Conservation (phyloP, 2,329 filamentous ascomycete genomes). For the Claviceps sp. region DNA sequence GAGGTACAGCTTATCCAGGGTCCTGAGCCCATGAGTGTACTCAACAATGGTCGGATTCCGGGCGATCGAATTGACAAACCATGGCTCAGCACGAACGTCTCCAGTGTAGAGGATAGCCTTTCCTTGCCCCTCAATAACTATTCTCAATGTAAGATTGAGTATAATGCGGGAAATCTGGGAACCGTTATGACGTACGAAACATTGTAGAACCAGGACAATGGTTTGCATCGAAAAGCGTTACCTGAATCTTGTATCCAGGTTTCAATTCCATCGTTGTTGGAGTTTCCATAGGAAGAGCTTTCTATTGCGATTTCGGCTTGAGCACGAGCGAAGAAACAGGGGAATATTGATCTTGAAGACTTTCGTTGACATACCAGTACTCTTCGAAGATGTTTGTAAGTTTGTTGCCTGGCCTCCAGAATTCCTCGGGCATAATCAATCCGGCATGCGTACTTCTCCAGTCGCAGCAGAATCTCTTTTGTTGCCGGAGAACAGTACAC, state of each 20-base stretch:
- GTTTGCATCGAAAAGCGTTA: constrained; percentile 83
- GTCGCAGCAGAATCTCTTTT: constrained; percentile 61
- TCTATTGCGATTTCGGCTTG: constrained; percentile 27
- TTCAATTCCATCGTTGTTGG: constrained; percentile 63
- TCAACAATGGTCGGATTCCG: constrained; percentile 63
- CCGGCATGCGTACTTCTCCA: constrained; percentile 68
- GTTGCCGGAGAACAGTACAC: constrained; percentile 85
- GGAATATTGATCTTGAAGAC: not conserved
- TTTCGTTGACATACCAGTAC: constrained; percentile 38
- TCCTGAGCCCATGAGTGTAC: constrained; percentile 53
- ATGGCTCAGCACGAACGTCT: constrained; percentile 73
- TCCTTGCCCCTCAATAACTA: constrained; percentile 59
- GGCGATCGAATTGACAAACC: constrained; percentile 66
- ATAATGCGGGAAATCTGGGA: not conserved
- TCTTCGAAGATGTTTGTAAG: constrained; percentile 62
- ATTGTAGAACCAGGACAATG: constrained; percentile 85
- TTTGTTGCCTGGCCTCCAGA: constrained; percentile 58
- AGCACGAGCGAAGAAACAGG: not conserved
- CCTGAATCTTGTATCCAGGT: constrained; percentile 54
- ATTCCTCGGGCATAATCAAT: constrained; percentile 71
- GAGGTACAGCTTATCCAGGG: constrained; percentile 70
- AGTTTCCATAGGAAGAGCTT: constrained; percentile 69
- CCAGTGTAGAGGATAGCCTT: constrained; percentile 78
- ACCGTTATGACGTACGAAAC: constrained; percentile 45
- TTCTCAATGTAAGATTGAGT: not conserved